A percentile compares a stretch with the other conserved stretches of the same genome.
These are phyloP conservation scores for Sphagnum contortum DNA, from an alignment of 225 moss, liverwort and hornwort genomes.

Conservation along the genomic window DNA sequence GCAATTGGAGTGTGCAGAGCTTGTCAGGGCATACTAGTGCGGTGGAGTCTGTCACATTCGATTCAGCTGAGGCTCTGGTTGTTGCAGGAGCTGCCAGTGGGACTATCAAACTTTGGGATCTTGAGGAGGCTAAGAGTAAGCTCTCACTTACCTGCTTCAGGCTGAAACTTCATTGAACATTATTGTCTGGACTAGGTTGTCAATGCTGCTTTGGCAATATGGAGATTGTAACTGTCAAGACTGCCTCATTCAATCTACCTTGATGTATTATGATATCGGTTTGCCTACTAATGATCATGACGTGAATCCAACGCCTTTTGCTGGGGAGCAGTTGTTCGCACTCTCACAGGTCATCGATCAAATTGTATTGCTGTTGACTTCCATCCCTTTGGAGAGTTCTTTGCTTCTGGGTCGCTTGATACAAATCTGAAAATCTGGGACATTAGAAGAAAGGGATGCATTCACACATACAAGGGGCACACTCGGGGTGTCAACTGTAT, in stretches of 20 bases:
- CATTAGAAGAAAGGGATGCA: constrained; percentile 90
- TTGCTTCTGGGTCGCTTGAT: constrained; percentile 95
- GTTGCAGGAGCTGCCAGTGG: constrained; percentile 99
- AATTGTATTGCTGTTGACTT: constrained; percentile 99
- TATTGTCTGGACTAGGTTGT: too few relatives aligned
- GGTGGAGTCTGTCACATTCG: constrained; percentile 99
- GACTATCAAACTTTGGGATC: constrained; percentile 97
- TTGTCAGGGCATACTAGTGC: constrained; percentile 96
- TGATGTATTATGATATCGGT: too few relatives aligned
- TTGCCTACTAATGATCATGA: too few relatives aligned
- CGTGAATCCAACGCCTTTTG: too few relatives aligned
- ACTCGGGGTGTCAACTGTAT: constrained; percentile 89
- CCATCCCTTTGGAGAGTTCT: constrained; percentile 98
- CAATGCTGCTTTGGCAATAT: too few relatives aligned
- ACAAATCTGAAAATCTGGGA: constrained; percentile 99
- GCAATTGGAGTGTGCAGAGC: constrained; percentile 31
- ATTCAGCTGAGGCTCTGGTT: constrained; percentile 89
- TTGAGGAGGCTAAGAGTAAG: constrained; percentile 98
- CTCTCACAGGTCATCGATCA: constrained; percentile 96
- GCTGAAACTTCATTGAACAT: too few relatives aligned
- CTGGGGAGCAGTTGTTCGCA: constrained; percentile 74
- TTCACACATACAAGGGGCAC: constrained; percentile 98
- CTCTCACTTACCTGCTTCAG: neutral
- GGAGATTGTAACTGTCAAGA: too few relatives aligned
- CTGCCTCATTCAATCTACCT: too few relatives aligned